A percentile compares a stretch with the other conserved stretches of the same genome.
Conservation (phyloP, 2,329 filamentous ascomycete genomes). For the Alternaria dauci region DNA sequence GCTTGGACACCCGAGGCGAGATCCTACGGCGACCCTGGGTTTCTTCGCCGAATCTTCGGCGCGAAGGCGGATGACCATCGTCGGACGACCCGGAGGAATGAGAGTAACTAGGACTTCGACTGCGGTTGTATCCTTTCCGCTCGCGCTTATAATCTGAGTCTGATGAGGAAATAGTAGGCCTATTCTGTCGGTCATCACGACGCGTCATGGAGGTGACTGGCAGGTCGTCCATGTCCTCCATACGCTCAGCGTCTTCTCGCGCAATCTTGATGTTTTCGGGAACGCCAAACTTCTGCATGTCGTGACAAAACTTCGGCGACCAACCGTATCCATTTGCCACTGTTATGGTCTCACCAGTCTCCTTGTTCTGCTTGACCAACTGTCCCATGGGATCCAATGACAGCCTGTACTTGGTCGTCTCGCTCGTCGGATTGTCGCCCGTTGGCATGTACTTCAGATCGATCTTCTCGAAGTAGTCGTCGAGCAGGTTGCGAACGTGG, state of each 20-base stretch:
- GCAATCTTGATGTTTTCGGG: constrained; percentile 33
- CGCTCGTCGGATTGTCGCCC: constrained; percentile 48
- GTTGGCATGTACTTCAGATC: constrained; percentile 59
- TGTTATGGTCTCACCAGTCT: constrained; percentile 69
- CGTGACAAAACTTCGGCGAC: constrained; percentile 81
- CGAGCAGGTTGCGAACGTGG: constrained; percentile 74
- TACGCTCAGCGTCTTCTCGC: constrained; percentile 30
- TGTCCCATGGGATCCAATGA: constrained; percentile 77
- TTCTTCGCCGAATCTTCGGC: constrained; percentile 25
- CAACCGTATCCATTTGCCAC: constrained; percentile 88
- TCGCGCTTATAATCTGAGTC: constrained; percentile 23
- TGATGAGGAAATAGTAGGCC: constrained; percentile 20
- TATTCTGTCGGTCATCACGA: constrained; percentile 18
- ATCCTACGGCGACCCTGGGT: constrained; percentile 20
- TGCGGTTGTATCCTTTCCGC: constrained; percentile 17
- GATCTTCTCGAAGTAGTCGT: constrained; percentile 71
- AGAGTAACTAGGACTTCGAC: constrained; percentile 24
- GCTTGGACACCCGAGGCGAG: constrained; percentile 12
- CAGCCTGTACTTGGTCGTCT: constrained; percentile 56
- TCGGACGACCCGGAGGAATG: constrained; percentile 28
- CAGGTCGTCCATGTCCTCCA: constrained; percentile 20
- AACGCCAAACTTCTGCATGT: constrained; percentile 68
- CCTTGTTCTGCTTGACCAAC: constrained; percentile 68
- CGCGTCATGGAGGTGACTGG: constrained; percentile 15
- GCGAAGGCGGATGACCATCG: constrained; percentile 13